Conservation (phyloP, 1,139 yeast species). For the Nematodospora anomalae region DNA sequence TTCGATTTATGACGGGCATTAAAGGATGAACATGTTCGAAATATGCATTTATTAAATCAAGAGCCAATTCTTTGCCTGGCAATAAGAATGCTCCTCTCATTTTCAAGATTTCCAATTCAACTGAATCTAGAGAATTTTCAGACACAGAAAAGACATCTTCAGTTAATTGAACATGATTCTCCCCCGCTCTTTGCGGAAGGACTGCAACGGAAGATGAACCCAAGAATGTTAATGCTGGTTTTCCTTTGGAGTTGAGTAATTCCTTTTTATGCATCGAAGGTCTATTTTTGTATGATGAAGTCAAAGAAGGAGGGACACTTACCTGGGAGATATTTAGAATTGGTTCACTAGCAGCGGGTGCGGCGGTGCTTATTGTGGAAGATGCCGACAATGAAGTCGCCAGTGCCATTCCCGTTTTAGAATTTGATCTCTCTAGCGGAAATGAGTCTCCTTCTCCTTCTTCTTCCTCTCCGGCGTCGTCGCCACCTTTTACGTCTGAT, state of each 20-base stretch:
- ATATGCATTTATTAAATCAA: constrained; percentile 60
- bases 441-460: not conserved
- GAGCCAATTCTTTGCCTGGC: constrained; percentile 62
- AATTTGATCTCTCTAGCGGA: not conserved
- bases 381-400: constrained; percentile 4
- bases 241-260: constrained; percentile 26
- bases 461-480: not conserved
- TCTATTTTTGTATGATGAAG: constrained; percentile 41
- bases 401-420: not conserved
- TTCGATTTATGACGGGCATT: constrained; percentile 69
- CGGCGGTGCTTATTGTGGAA: not conserved
- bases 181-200: constrained; percentile 45
- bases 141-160: constrained; percentile 41
- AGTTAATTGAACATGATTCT: constrained; percentile 44
- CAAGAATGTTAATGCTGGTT: constrained; percentile 40
- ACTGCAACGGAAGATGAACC: constrained; percentile 44
- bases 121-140: constrained; percentile 54
- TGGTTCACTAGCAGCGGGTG: constrained; percentile 29
- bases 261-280: constrained; percentile 43
- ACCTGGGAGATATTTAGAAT: constrained; percentile 46
- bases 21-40: constrained; percentile 69
- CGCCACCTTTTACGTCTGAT: not conserved
- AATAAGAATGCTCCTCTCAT: constrained; percentile 70
- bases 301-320: constrained; percentile 46
- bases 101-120: constrained; percentile 66